A percentile compares a stretch with the other conserved stretches of the same genome.
Conservation (phyloP, 495 filamentous ascomycete genomes). For the Penicillium crystallinum region DNA sequence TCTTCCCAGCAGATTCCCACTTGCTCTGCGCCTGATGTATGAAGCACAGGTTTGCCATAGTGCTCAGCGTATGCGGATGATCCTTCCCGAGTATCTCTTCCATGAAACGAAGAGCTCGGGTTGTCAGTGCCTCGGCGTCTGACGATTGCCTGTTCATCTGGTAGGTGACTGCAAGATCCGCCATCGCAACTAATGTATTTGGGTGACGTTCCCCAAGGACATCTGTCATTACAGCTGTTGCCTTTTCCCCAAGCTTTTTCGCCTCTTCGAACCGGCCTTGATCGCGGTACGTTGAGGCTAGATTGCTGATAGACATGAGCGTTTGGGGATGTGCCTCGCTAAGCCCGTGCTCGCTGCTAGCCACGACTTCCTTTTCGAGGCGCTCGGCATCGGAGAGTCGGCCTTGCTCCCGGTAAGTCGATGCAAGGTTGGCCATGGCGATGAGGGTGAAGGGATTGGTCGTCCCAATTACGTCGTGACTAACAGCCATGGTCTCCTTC, state of each 20-base stretch:
- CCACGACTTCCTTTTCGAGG: constrained; percentile 23
- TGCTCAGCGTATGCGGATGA: constrained; percentile 26
- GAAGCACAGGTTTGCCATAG: constrained; percentile 17
- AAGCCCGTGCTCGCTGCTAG: constrained; percentile 15
- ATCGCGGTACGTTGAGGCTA: constrained; percentile 23
- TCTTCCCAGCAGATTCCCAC: constrained; percentile 17
- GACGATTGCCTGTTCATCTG: constrained; percentile 14
- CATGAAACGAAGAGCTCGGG: constrained; percentile 14
- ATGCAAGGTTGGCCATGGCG: constrained; percentile 22
- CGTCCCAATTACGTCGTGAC: constrained; percentile 15
- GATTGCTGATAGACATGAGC: constrained; percentile 24
- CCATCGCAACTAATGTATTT: constrained; percentile 28
- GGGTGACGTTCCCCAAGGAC: constrained; percentile 34
- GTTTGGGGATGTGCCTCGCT: constrained; percentile 31
- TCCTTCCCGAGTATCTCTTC: constrained; percentile 26
- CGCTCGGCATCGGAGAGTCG: constrained; percentile 19
- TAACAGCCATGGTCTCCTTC: constrained; percentile 25
- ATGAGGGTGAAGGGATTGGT: constrained; percentile 18
- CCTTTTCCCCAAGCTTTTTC: constrained; percentile 21
- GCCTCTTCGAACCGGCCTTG: constrained; percentile 31
- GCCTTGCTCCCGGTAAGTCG: constrained; percentile 16
- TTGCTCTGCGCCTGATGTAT: constrained; percentile 21
- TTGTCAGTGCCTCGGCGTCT: constrained; percentile 20
- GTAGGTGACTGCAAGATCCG: constrained; percentile 21
- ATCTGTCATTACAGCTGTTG: constrained; percentile 14